Evolutionary conservation across 116 monocot species (phyloP).

Genomic region (Posidonia oceanica): DNA sequence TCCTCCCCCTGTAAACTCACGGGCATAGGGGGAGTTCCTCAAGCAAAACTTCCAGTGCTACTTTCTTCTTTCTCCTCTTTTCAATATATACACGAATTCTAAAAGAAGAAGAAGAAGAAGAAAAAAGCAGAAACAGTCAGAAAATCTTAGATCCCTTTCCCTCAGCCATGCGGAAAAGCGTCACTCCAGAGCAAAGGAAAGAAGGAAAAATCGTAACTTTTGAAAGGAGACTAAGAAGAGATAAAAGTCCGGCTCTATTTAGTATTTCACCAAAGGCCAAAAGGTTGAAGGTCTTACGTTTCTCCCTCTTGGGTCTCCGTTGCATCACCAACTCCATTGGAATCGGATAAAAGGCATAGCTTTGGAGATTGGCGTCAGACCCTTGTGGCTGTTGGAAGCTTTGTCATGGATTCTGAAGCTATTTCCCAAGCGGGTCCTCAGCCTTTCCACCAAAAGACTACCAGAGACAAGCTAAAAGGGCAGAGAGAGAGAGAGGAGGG

Average conservation of each 20-base stretch:
- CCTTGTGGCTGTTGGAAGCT: neutral
- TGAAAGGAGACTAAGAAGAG: neutral
- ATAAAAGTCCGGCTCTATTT: neutral
- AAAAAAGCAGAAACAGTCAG: neutral
- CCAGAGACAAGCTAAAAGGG: neutral
- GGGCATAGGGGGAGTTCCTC: neutral
- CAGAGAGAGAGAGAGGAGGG: neutral
- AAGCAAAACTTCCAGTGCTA: neutral
- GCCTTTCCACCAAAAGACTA: neutral
- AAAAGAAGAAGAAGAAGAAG: neutral
- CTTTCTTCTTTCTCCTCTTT: neutral
- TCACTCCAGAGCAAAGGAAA: no score
- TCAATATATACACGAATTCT: neutral
- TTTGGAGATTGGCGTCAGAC: conserved; percentile 6
- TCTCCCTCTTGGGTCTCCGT: conserved; percentile 1
- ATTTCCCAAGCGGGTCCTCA: conserved; percentile 5
- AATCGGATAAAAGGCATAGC: neutral
- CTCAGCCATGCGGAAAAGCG: neutral
- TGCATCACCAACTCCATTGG: conserved; percentile 6
- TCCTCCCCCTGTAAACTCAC: neutral
- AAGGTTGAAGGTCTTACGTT: neutral
- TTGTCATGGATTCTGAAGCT: conserved; percentile 1
- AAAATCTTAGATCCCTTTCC: neutral
- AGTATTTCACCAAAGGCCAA: neutral
- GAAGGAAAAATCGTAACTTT: neutral